phyloP scores from a whole-genome alignment of 106 monocot genomes.

The Acorus calamus region DNA sequence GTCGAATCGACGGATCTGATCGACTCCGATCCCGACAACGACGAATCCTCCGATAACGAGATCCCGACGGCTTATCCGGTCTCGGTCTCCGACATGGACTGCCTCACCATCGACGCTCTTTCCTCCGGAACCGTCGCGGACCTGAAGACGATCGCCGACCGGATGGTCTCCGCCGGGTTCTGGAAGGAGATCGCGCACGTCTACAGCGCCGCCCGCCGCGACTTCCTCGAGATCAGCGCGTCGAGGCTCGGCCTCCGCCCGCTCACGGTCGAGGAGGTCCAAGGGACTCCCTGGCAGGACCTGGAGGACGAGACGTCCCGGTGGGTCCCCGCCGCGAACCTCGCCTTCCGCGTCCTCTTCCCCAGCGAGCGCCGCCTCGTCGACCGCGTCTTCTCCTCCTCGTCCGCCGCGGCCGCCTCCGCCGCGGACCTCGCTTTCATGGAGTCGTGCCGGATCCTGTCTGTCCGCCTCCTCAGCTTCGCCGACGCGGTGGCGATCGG shows the following conservation, averaged over 20 bases:
- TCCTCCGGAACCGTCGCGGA: conserved; percentile 43
- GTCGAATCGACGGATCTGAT: conserved; percentile 5
- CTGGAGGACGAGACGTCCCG: conserved; percentile 58
- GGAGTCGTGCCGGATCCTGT: conserved; percentile 38
- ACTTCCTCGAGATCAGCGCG: conserved; percentile 55
- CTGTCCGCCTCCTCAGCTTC: conserved; percentile 48
- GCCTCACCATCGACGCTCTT: conserved; percentile 48
- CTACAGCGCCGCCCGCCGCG: conserved; percentile 35
- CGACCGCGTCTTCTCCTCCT: conserved; percentile 42
- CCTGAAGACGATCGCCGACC: conserved; percentile 41
- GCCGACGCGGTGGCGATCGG: conserved; percentile 39
- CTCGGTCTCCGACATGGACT: conserved; percentile 30
- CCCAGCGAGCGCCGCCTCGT: conserved; percentile 70
- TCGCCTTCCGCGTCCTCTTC: conserved; percentile 44
- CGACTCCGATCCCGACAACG: conserved; percentile 22
- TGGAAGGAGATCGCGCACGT: conserved; percentile 44
- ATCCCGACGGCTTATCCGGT: conserved; percentile 56
- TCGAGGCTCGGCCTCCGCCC: conserved; percentile 44
- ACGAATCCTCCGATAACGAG: conserved; percentile 13
- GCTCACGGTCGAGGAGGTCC: conserved; percentile 35
- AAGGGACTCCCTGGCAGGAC: conserved; percentile 31
- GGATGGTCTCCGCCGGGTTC: conserved; percentile 56
- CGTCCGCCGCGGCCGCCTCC: conserved; percentile 5
- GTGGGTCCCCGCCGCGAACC: conserved; percentile 41
- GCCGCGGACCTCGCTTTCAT: conserved; percentile 59